A percentile compares a stretch with the other conserved stretches of the same genome.
phyloP scores from a whole-genome alignment of 2,329 filamentous ascomycete genomes.

The Colletotrichum acutatum region DNA sequence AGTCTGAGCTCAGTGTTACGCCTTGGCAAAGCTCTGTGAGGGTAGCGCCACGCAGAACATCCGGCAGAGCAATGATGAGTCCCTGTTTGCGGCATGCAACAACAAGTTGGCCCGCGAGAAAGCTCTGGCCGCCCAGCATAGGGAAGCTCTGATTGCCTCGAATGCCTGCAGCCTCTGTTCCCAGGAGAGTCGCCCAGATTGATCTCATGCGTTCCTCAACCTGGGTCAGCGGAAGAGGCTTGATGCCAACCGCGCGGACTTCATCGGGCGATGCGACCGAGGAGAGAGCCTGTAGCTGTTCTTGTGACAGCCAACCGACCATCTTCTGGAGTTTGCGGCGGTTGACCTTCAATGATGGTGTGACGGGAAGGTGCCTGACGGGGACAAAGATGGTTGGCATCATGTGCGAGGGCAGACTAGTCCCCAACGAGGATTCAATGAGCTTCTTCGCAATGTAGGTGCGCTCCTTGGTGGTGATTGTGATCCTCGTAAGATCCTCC shows the following conservation, averaged over 20 bases:
- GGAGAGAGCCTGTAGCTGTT: constrained; percentile 55
- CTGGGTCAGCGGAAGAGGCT: constrained; percentile 59
- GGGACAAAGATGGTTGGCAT: constrained; percentile 62
- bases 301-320: constrained; percentile 52
- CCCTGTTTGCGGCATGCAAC: constrained; percentile 55
- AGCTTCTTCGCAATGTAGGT: constrained; percentile 56
- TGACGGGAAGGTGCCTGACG: constrained; percentile 59
- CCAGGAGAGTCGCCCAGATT: constrained; percentile 59
- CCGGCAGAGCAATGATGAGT: constrained; percentile 53
- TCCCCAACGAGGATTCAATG: constrained; percentile 53
- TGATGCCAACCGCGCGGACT: constrained; percentile 49
- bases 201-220: constrained; percentile 59
- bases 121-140: constrained; percentile 57
- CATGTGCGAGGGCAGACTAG: constrained; percentile 51
- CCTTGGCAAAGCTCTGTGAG: constrained; percentile 59
- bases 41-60: constrained; percentile 53
- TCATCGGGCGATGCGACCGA: constrained; percentile 50
- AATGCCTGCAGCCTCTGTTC: constrained; percentile 52
- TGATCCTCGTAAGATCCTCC: constrained; percentile 52
- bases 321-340: constrained; percentile 58
- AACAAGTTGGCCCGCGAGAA: constrained; percentile 56
- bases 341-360: constrained; percentile 62
- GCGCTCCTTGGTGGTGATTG: constrained; percentile 53
- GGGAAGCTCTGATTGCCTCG: constrained; percentile 57
- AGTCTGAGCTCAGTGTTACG: constrained; percentile 37